Evolutionary conservation across 2,329 filamentous ascomycete genomes (phyloP), one percentile per base, ranked within the genome.

Genomic region (Fusarium sororula): DNA sequence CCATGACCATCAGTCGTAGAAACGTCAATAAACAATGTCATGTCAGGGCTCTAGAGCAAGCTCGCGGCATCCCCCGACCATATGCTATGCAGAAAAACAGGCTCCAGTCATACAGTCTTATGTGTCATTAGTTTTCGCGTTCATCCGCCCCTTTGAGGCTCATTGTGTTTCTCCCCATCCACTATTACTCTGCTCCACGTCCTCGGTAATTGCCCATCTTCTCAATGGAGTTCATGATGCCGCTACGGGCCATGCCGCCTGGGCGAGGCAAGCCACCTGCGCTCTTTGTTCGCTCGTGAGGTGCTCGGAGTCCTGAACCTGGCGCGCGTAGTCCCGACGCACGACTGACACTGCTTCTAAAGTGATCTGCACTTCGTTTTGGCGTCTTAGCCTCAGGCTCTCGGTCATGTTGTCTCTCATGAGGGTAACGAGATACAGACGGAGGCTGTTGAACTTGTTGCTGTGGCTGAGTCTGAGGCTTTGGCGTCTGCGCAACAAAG

Each of bases 171-270:
- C 53, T 44, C 42, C 44, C 50, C n/a, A 20, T 54, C 28, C 39
- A 28, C n/a, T 47, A 41, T 69, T 71, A 80, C 62, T 81, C 79
- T 24, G 68, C 75, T 35, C 70, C 84, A 47, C 86, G 83, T 14
- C 86, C 84, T 20, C 87, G 81, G 75, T 90, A 86, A 76, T 87
- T 91, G 15, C 94, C 94, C 94, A 97, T 97, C 83, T 92, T 90
- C 86, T 97, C 94, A 81, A 97, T 96, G 24, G 93, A 94, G 77
- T 88, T 93, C 91, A 97, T 92, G 79, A 96, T 92, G 64, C 92
- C 91, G 79, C 92, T 94, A 77, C 93, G 75, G 38, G 82, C 72
- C 69, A 84, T 74, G 41, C 85, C 85, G 72, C 86, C 85, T 20
- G 87, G 88, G 69, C 88, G 83, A 44, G 87, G 85, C 60, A 89